Percentiles rank a stretch among this genome's conserved stretches.
phyloP scores from a whole-genome alignment of 306 rosid species.

The Malus fusca region DNA sequence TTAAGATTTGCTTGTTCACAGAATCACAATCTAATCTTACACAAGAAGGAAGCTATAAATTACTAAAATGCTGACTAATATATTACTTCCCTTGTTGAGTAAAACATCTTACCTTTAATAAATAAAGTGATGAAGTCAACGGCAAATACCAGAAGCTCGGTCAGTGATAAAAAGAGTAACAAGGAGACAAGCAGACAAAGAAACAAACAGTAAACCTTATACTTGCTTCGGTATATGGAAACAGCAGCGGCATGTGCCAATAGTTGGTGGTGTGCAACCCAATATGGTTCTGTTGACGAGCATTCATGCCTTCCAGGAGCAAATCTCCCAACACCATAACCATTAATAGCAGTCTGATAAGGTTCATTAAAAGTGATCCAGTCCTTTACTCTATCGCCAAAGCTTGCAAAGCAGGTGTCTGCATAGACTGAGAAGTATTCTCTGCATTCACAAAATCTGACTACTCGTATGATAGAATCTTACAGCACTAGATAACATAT shows the following conservation, averaged over 20 bases:
- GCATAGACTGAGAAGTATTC: conserved; percentile 70
- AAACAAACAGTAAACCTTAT: conserved; percentile 41
- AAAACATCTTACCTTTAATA: neutral
- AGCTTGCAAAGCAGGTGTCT: conserved; percentile 78
- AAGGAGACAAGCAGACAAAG: neutral
- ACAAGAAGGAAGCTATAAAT: neutral
- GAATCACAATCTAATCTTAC: neutral
- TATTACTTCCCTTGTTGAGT: neutral
- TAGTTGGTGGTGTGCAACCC: conserved; percentile 77
- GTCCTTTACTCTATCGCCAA: conserved; percentile 91
- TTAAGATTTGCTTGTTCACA: no score
- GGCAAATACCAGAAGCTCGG: neutral
- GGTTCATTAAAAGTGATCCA: conserved; percentile 92
- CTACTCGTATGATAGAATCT: neutral
- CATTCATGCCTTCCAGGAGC: conserved; percentile 84
- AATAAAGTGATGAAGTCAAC: neutral
- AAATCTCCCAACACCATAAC: conserved; percentile 45
- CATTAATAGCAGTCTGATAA: conserved; percentile 77
- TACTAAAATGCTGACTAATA: neutral
- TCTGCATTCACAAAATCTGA: conserved; percentile 38
- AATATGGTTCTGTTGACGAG: conserved; percentile 56
- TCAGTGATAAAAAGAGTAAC: no score
- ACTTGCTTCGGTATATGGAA: conserved; percentile 67
- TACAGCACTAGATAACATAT: neutral
- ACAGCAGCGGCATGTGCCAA: conserved; percentile 84